Evolutionary conservation across 2,329 filamentous ascomycete genomes (phyloP).

Genomic region (Periconia sp.): DNA sequence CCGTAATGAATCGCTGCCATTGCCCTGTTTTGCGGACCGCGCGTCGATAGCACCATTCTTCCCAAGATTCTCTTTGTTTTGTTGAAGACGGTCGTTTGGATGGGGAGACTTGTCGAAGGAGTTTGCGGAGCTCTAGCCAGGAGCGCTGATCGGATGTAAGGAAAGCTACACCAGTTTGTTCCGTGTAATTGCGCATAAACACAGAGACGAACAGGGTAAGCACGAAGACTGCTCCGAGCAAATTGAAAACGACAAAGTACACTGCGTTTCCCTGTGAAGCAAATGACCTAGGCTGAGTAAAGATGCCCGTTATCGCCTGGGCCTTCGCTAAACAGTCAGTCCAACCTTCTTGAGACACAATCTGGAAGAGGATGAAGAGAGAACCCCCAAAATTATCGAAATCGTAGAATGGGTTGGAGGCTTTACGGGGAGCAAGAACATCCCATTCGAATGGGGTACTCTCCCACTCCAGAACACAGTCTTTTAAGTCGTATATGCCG

Average conservation of each 20-base stretch:
- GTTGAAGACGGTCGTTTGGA: slow-evolving; percentile 88
- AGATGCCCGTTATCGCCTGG: slow-evolving; percentile 77
- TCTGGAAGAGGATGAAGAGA: slow-evolving; percentile 95
- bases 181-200: slow-evolving; percentile 99
- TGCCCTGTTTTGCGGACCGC: slow-evolving; percentile 91
- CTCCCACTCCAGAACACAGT: slow-evolving; percentile 83
- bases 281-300: slow-evolving; percentile 70
- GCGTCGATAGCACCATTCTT: slow-evolving; percentile 91
- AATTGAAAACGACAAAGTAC: slow-evolving; percentile 96
- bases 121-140: slow-evolving; percentile 92
- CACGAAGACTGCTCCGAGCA: slow-evolving; percentile 93
- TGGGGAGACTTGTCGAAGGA: slow-evolving; percentile 88
- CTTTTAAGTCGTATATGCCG: slow-evolving; percentile 60
- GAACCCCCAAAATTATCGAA: slow-evolving; percentile 96
- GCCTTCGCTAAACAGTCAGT: slow-evolving; percentile 85
- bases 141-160: slow-evolving; percentile 94
- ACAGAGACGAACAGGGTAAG: slow-evolving; percentile 97
- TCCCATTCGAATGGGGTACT: slow-evolving; percentile 81
- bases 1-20: slow-evolving; percentile 85
- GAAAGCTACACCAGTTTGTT: slow-evolving; percentile 96
- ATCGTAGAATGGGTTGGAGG: slow-evolving; percentile 79
- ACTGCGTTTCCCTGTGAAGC: slow-evolving; percentile 80
- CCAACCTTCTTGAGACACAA: slow-evolving; percentile 99
- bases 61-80: slow-evolving; percentile 71
- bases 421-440: slow-evolving; percentile 79